Conservation (phyloP, 331 rosid genomes). For the Erythrophleum ivorense region DNA sequence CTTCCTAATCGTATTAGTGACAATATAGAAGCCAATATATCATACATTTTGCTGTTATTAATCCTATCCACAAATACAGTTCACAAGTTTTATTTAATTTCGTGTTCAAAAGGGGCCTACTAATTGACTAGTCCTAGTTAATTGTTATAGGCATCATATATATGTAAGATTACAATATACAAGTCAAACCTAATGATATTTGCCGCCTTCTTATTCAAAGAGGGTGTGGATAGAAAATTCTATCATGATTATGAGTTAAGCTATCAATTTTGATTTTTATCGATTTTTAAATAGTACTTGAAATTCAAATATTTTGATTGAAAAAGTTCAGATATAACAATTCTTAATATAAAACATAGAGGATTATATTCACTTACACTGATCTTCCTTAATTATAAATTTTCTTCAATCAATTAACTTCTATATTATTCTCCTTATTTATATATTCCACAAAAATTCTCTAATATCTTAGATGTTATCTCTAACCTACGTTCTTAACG, state of each 20-base stretch:
- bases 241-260: neutral
- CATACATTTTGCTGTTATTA: slow-evolving; percentile 4
- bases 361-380: no score
- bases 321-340: no score
- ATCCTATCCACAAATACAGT: neutral
- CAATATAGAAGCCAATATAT: neutral
- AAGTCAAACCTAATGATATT: neutral
- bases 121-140: neutral
- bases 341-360: no score
- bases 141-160: neutral
- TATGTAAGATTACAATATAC: neutral
- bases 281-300: neutral
- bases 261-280: neutral
- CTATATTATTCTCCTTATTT: no score
- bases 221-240: neutral
- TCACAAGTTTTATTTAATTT: neutral
- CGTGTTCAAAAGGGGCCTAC: neutral
- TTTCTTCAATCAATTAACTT: no score
- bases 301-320: no score
- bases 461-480: no score
- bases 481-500: no score
- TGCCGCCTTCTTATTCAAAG: neutral
- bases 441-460: no score
- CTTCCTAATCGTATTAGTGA: neutral
- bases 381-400: no score